Conservation (phyloP, 73 alveolate species). For the Paraurostyla sp. region DNA sequence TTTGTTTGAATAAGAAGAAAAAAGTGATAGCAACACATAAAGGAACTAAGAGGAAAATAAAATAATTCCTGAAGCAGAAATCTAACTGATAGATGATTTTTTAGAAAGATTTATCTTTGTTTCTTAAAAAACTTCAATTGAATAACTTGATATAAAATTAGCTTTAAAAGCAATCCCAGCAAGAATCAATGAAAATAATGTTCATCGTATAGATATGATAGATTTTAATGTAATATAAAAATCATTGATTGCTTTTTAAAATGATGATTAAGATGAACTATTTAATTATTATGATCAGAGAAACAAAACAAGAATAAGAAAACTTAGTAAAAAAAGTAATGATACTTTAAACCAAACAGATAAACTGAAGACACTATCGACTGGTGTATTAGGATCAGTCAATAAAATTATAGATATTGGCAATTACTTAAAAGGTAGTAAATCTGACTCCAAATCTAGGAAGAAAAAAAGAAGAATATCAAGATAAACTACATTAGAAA, state of each 20-base stretch:
- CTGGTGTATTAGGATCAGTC: background rate
- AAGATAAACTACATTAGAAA: background rate
- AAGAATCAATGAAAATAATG: conserved; percentile 33
- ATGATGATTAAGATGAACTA: conserved; percentile 76
- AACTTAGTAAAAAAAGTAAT: conserved; percentile 29
- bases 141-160: conserved; percentile 52
- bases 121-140: conserved; percentile 39
- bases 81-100: conserved; percentile 62
- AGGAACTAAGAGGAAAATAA: conserved; percentile 23
- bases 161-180: conserved; percentile 71
- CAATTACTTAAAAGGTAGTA: background rate
- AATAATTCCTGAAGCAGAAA: conserved; percentile 63
- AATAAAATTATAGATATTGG: conserved; percentile 22
- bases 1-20: background rate
- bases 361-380: conserved; percentile 9
- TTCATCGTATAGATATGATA: conserved; percentile 58
- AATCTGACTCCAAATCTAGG: background rate
- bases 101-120: conserved; percentile 52
- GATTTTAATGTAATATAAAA: conserved; percentile 65
- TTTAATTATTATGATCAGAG: conserved; percentile 73
- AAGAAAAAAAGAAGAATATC: background rate
- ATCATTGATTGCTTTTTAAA: conserved; percentile 71
- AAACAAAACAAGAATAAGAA: conserved; percentile 53
- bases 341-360: conserved; percentile 35
- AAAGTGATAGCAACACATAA: background rate